Percentiles rank a stretch among this genome's conserved stretches.
These are phyloP conservation scores for Clarireedia hainanense DNA, from an alignment of 2,329 filamentous ascomycete species.

Conservation along the genomic window DNA sequence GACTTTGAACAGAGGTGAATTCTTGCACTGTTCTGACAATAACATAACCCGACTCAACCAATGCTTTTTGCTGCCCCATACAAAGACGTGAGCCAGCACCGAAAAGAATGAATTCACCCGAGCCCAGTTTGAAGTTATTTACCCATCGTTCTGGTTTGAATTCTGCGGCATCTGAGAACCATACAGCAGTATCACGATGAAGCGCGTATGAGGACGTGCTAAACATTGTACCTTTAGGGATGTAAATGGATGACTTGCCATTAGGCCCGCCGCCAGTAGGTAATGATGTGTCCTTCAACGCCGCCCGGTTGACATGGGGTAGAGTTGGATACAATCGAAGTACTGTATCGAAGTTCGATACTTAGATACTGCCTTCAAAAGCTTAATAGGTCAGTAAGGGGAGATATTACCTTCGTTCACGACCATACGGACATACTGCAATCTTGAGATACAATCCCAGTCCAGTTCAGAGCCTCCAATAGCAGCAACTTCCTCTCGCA, in stretches of 20 bases:
- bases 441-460: slow-evolving; percentile 40
- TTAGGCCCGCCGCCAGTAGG: slow-evolving; percentile 31
- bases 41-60: slow-evolving; percentile 9
- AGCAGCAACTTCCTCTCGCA: neutral
- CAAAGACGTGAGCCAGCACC: slow-evolving; percentile 37
- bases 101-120: neutral
- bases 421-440: slow-evolving; percentile 46
- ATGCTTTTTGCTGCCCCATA: slow-evolving; percentile 42
- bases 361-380: no score
- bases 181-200: slow-evolving; percentile 31
- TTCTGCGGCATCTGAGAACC: slow-evolving; percentile 30
- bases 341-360: neutral
- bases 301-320: neutral
- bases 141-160: slow-evolving; percentile 33
- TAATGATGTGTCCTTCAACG: slow-evolving; percentile 21
- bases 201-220: slow-evolving; percentile 29
- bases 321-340: neutral
- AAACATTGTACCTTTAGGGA: slow-evolving; percentile 24
- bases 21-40: slow-evolving; percentile 9
- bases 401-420: slow-evolving; percentile 44
- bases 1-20: slow-evolving; percentile 2
- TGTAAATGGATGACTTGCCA: slow-evolving; percentile 27
- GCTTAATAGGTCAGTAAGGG: no score
- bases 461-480: slow-evolving; percentile 32
- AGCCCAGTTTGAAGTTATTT: neutral